Conservation (phyloP, 495 filamentous ascomycete species). For the Penicillium alfredii region DNA sequence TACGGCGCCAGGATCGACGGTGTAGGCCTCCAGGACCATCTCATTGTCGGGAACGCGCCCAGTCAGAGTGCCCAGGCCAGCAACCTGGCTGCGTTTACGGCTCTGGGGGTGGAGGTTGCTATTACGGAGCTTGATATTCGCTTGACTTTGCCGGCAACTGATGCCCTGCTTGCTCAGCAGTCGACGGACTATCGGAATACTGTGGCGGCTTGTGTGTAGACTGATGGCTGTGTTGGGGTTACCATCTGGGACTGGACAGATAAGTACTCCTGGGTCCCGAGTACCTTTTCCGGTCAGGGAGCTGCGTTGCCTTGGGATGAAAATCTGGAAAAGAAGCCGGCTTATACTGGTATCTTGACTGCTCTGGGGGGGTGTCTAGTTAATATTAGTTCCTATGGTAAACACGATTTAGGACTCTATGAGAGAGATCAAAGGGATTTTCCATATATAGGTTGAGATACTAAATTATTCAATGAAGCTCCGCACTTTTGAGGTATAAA, state of each 20-base stretch:
- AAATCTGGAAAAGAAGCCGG: conserved; percentile 52
- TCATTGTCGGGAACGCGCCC: conserved; percentile 49
- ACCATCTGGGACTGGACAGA: conserved; percentile 64
- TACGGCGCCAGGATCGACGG: conserved; percentile 56
- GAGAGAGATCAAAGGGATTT: no score
- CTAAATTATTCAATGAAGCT: no score
- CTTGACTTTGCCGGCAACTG: conserved; percentile 41
- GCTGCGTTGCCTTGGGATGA: conserved; percentile 49
- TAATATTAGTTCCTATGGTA: no score
- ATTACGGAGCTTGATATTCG: conserved; percentile 60
- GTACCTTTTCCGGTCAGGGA: conserved; percentile 47
- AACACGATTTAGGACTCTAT: no score
- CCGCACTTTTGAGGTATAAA: no score
- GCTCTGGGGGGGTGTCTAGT: conserved; percentile 29
- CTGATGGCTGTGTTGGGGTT: conserved; percentile 57
- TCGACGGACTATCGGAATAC: conserved; percentile 50
- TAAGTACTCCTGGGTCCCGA: conserved; percentile 56
- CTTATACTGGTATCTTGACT: conserved; percentile 40
- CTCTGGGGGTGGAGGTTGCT: conserved; percentile 53
- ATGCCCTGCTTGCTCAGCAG: conserved; percentile 50
- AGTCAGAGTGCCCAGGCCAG: conserved; percentile 41
- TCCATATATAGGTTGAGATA: no score
- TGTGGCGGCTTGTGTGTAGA: conserved; percentile 52
- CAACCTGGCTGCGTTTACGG: conserved; percentile 43
- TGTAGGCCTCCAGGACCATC: conserved; percentile 59